Conservation (phyloP, 2,329 filamentous ascomycete genomes). For the Dendrostoma leiphaemia region DNA sequence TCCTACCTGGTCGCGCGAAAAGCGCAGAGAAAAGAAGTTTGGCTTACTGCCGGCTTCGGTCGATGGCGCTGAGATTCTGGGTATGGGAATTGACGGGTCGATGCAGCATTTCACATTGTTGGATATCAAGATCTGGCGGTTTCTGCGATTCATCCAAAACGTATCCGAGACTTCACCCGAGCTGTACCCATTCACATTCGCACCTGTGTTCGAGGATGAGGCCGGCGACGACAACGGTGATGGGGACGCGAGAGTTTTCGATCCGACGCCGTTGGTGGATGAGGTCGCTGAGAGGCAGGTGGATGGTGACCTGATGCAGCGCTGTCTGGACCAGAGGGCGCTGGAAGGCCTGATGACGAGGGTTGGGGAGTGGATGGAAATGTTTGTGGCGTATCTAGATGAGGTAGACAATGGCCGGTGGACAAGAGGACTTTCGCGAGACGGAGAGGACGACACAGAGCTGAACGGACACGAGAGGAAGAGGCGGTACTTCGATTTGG, state of each 20-base stretch:
- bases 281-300: conserved; percentile 57
- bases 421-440: conserved; percentile 32
- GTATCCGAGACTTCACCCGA: conserved; percentile 50
- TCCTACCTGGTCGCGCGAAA: conserved; percentile 44
- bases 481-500: conserved; percentile 42
- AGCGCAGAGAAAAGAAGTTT: conserved; percentile 34
- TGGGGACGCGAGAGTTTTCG: conserved; percentile 3
- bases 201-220: conserved; percentile 25
- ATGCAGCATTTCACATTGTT: conserved; percentile 70
- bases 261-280: conserved; percentile 37
- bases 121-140: conserved; percentile 56
- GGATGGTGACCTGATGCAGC: conserved; percentile 63
- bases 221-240: conserved; percentile 15
- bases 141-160: conserved; percentile 73
- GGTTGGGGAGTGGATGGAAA: conserved; percentile 29
- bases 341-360: conserved; percentile 7
- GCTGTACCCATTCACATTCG: conserved; percentile 49
- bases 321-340: conserved; percentile 46
- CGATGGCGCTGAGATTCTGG: conserved; percentile 55
- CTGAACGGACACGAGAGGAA: conserved; percentile 23
- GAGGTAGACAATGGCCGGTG: conserved; percentile 45
- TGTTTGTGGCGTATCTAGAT: conserved; percentile 49
- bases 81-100: conserved; percentile 67
- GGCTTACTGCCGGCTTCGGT: conserved; percentile 40
- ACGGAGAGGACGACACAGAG: conserved; percentile 23